Percentiles rank a stretch among this genome's conserved stretches.
Conservation (phyloP, 2,329 filamentous ascomycete genomes). For the Ustulina deusta region DNA sequence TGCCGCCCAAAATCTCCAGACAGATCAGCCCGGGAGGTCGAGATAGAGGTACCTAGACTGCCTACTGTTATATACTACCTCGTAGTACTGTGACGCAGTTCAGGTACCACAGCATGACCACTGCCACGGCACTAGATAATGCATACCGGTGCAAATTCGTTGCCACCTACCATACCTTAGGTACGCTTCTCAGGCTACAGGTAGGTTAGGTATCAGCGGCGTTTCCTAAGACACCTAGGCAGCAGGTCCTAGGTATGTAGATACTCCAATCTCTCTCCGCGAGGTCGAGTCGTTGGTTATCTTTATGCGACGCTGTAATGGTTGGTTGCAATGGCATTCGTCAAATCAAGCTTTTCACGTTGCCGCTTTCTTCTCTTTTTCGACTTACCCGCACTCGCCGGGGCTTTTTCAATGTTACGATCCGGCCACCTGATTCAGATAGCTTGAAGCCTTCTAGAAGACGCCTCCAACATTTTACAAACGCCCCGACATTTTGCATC, state of each 20-base stretch:
- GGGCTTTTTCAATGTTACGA: background rate
- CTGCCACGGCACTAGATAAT: background rate
- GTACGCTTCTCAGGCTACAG: too few relatives aligned
- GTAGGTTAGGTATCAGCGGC: too few relatives aligned
- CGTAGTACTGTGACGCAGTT: too few relatives aligned
- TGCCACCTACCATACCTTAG: too few relatives aligned
- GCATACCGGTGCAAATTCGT: too few relatives aligned
- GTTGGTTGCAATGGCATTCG: slow-evolving; percentile 12
- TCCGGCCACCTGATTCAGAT: slow-evolving; percentile 14
- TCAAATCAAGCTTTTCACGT: slow-evolving; percentile 34
- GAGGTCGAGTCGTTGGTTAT: background rate
- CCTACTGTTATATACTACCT: background rate
- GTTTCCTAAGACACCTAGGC: too few relatives aligned
- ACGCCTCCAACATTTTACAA: slow-evolving; percentile 26
- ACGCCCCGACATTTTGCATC: background rate
- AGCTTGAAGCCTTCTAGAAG: slow-evolving; percentile 26
- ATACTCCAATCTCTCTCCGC: too few relatives aligned
- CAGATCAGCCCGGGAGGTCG: background rate
- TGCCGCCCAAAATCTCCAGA: background rate
- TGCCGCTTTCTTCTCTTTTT: slow-evolving; percentile 23
- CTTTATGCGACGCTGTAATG: slow-evolving; percentile 7
- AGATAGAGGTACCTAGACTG: background rate
- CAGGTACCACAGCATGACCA: background rate
- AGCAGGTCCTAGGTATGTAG: too few relatives aligned
- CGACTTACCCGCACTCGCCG: slow-evolving; percentile 3